These are phyloP conservation scores for Solanum hybrid DNA, from an alignment of 305 asterid species.

Conservation along the genomic window DNA sequence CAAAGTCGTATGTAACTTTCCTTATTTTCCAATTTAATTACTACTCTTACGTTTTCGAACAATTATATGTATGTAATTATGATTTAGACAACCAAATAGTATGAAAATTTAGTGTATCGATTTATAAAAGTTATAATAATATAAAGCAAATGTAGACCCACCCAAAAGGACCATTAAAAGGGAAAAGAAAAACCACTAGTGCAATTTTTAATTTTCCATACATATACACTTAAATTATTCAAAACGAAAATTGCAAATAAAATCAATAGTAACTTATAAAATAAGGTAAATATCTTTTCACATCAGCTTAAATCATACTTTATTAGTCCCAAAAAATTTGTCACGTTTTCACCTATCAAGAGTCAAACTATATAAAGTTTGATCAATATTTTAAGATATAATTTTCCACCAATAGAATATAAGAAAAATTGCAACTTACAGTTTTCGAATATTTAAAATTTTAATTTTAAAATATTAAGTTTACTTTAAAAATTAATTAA, in stretches of 20 bases:
- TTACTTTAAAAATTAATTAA: background rate
- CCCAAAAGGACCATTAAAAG: background rate
- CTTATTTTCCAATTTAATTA: no score
- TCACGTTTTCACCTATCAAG: background rate
- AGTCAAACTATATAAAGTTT: background rate
- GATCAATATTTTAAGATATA: background rate
- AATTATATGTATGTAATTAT: background rate
- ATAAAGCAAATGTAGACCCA: background rate
- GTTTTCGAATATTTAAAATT: background rate
- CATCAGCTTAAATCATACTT: background rate
- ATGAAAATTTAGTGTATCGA: background rate
- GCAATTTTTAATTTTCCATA: background rate
- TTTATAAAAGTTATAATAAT: background rate
- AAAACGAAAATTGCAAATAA: background rate
- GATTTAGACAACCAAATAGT: background rate
- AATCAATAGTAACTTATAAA: background rate
- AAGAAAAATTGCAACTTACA: background rate
- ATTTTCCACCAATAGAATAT: background rate
- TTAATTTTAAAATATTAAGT: background rate
- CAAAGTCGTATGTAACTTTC: no score
- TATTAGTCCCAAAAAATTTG: accelerated
- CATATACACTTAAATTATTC: background rate
- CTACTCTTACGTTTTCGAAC: background rate
- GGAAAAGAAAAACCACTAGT: background rate
- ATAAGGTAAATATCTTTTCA: background rate